phyloP scores from a whole-genome alignment of 2,329 filamentous ascomycete genomes.

The Metarhizium album region DNA sequence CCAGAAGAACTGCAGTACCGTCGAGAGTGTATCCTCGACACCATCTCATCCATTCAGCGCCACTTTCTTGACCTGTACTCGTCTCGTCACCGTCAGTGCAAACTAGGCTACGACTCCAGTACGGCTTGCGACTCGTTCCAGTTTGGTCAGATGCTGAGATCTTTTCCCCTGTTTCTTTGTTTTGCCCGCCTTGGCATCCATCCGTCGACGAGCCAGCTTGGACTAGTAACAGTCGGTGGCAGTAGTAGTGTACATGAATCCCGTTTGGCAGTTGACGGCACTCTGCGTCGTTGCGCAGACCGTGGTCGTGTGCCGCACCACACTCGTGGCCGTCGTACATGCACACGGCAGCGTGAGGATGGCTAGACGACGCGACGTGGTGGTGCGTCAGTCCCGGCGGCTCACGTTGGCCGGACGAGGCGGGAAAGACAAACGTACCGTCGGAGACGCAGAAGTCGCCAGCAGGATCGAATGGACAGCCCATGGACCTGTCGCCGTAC shows the following conservation, averaged over 20 bases:
- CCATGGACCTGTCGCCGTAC: not conserved
- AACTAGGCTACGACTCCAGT: conserved; percentile 63
- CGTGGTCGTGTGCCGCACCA: not conserved
- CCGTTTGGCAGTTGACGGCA: not conserved
- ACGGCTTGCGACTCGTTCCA: conserved; percentile 67
- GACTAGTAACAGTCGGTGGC: not conserved
- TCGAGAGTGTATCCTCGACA: conserved; percentile 55
- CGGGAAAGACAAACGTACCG: not conserved
- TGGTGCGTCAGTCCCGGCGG: not conserved
- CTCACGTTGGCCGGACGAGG: not conserved
- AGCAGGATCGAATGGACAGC: not conserved
- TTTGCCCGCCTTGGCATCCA: too few relatives aligned
- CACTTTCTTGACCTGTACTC: conserved; percentile 60
- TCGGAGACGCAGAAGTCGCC: not conserved
- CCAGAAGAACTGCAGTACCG: conserved; percentile 56
- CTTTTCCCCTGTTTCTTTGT: conserved; percentile 59
- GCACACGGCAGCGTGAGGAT: conserved; percentile 4
- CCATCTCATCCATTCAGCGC: conserved; percentile 56
- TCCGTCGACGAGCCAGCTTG: too few relatives aligned
- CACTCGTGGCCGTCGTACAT: not conserved
- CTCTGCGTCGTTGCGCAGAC: not conserved
- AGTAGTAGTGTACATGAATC: conserved; percentile 3
- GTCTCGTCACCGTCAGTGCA: conserved; percentile 57
- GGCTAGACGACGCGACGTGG: not conserved
- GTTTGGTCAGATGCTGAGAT: conserved; percentile 64